A percentile compares a stretch with the other conserved stretches of the same genome.
Conservation (phyloP, 768 basidiomycete species). For the Tulasnella sp. region DNA sequence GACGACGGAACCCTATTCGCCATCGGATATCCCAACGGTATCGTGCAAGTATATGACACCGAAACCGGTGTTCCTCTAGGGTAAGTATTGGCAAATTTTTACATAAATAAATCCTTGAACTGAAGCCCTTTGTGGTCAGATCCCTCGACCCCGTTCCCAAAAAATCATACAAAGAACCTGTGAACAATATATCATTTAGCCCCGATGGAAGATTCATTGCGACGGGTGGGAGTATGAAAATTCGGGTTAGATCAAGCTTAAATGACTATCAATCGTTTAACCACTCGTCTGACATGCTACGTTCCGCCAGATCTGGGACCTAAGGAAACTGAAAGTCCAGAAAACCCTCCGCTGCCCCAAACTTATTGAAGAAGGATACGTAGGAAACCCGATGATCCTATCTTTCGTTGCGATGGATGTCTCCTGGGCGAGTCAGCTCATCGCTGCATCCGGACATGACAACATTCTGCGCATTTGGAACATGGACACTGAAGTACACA, state of each 20-base stretch:
- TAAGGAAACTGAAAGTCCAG: too few species aligned
- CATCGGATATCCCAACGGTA: neutral
- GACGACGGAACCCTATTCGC: neutral
- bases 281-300: neutral
- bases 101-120: neutral
- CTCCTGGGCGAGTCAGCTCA: too few species aligned
- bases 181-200: neutral
- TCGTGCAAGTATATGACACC: neutral
- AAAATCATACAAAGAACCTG: neutral
- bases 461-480: neutral
- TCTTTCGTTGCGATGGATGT: too few species aligned
- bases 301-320: too few species aligned
- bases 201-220: neutral
- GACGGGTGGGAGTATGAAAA: neutral
- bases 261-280: neutral
- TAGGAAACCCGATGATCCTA: too few species aligned
- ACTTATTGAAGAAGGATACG: too few species aligned
- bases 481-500: neutral
- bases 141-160: neutral
- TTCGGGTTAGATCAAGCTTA: neutral
- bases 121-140: neutral
- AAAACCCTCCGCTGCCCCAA: too few species aligned
- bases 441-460: neutral
- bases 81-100: neutral
- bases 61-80: neutral